Base-by-base conservation (phyloP, 1,139 yeast genomes). In the Meyerozyma athensensis region DNA sequence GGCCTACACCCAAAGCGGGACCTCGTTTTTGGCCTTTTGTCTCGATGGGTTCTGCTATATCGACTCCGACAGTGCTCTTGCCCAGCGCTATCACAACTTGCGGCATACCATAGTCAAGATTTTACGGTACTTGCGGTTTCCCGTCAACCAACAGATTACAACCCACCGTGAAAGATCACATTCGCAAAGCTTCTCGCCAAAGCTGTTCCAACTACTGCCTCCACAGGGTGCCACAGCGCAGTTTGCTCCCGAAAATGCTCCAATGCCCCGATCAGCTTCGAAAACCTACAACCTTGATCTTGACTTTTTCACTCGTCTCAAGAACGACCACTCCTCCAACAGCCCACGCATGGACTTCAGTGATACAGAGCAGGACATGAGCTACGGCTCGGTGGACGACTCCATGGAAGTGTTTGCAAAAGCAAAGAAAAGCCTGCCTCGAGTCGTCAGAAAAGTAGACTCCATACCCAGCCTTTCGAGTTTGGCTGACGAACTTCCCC, bases 11-110 rank as follows among this genome's bases (percentile, higher is more conserved):
- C 28, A 17, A 4, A 8, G 17, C 3, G 28, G 28, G 8, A 24
- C 14, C 20, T 20, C 43, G 6, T 36, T 41, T 21, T 36, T 43
- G 16, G 36, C 34, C 13, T 36, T 26, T 22, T 38, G 40, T 16
- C 34, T 39, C 16, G 42, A 39, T 31, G 36, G 36, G 13, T 40
- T 40, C 21, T 43, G 47, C 37, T 43, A 43, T 30, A 28, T 43
- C 22, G 46, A 43, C 22, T 37, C 33, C 37, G 30, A 30, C 16
- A 19, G 17, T 4, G 39, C 36, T 30, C 34, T 43, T 12, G 7
- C 8, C 13, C 28, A 24, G 14, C 28, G 28, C 28, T 24, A 24
- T 9, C 28, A 24, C 28, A 24, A 24, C 28, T 24, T 24, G 28
- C 8, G 9, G 17, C 12, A 5, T 17, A 24, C 28, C 6, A 13